Evolutionary conservation across 2,329 filamentous ascomycete genomes (phyloP).

Genomic region (Botrytis cinerea): DNA sequence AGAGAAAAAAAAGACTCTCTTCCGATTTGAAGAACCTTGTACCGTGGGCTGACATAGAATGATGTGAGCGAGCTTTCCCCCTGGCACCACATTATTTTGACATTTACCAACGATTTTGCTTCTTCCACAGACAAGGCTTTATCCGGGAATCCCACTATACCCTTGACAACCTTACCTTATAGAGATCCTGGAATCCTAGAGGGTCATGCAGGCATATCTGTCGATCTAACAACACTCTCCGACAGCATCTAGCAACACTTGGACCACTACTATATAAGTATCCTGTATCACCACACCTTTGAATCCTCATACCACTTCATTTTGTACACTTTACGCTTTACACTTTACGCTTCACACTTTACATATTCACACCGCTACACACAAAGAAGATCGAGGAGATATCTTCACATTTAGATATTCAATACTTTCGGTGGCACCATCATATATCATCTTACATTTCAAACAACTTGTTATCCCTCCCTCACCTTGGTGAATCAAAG

Average conservation of each 20-base stretch:
- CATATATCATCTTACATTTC: neutral
- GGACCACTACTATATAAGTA: constrained; percentile 4
- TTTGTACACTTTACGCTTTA: neutral
- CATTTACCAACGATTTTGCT: neutral
- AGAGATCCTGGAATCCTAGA: neutral
- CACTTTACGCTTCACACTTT: neutral
- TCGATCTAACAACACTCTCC: constrained; percentile 11
- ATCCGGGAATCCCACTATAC: neutral
- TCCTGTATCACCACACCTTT: constrained; percentile 6
- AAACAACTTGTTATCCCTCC: neutral
- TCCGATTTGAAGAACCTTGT: constrained; percentile 5
- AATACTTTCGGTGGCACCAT: neutral
- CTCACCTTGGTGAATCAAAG: constrained; percentile 1
- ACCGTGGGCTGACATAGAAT: constrained; percentile 1
- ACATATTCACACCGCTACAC: neutral
- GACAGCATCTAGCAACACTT: neutral
- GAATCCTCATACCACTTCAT: constrained; percentile 14
- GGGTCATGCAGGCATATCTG: constrained; percentile 6
- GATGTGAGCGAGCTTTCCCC: constrained; percentile 18
- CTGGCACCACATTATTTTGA: neutral
- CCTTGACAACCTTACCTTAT: neutral
- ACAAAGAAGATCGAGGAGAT: neutral
- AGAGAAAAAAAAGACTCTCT: neutral
- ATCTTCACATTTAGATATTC: neutral
- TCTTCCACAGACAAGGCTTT: constrained; percentile 8